phyloP scores from a whole-genome alignment of 2,329 filamentous ascomycete species.

The Fusarium caatingaense region DNA sequence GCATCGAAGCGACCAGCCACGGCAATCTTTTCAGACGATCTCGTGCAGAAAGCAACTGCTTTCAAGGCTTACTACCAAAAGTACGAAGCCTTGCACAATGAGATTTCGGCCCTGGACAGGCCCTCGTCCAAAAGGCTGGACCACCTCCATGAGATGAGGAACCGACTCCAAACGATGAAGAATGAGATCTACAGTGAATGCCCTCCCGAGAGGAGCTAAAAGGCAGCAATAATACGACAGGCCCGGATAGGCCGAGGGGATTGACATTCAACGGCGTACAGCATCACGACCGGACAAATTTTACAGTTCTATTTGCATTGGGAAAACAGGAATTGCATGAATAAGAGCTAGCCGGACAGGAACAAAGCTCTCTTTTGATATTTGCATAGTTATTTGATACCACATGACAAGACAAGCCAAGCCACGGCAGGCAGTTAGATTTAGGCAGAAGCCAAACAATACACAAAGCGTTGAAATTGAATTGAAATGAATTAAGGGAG shows the following conservation, averaged over 20 bases:
- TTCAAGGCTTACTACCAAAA: constrained; percentile 68
- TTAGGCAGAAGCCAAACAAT: constrained; percentile 40
- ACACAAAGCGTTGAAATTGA: constrained; percentile 41
- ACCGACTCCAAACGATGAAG: constrained; percentile 67
- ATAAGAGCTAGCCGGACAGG: constrained; percentile 36
- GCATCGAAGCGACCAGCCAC: constrained; percentile 48
- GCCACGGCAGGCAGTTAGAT: constrained; percentile 21
- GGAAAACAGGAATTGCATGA: constrained; percentile 44
- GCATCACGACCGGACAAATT: constrained; percentile 45
- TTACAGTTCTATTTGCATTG: constrained; percentile 42
- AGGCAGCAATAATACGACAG: constrained; percentile 31
- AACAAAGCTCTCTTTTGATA: constrained; percentile 42
- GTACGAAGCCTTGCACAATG: constrained; percentile 67
- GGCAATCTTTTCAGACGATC: constrained; percentile 51
- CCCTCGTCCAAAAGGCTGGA: constrained; percentile 64
- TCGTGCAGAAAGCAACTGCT: constrained; percentile 64
- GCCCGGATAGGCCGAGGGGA: constrained; percentile 19
- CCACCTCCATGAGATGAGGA: constrained; percentile 65
- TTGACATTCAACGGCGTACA: constrained; percentile 37
- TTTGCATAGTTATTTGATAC: constrained; percentile 45
- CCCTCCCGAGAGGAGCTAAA: constrained; percentile 47
- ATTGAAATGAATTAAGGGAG: not conserved
- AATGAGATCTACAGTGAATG: constrained; percentile 65
- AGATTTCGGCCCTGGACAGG: constrained; percentile 63
- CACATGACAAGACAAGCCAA: constrained; percentile 38